Percentiles rank a stretch among this genome's conserved stretches.
Conservation (phyloP, 352 stramenopile species). For the Phytophthora syringae region DNA sequence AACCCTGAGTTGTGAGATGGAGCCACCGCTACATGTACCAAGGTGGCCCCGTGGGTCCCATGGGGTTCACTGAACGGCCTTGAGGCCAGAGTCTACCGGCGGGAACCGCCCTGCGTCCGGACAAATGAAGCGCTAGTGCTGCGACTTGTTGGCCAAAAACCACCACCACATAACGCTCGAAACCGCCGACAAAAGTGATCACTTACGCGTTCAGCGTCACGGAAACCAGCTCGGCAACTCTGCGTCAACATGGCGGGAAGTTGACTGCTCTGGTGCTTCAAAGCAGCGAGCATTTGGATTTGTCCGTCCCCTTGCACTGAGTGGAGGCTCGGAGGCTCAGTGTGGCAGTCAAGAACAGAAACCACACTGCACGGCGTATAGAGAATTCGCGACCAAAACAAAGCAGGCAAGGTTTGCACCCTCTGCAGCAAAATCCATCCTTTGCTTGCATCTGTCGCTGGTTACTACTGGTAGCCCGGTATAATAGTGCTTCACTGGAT, state of each 20-base stretch:
- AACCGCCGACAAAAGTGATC: neutral
- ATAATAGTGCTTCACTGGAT: no score
- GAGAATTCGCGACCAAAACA: no score
- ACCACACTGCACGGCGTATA: neutral
- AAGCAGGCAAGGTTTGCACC: neutral
- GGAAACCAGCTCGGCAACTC: no score
- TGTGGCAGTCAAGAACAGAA: conserved; percentile 10
- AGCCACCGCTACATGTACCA: no score
- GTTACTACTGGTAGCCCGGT: no score
- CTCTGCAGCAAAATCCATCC: neutral
- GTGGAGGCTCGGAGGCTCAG: no score
- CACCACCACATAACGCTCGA: no score
- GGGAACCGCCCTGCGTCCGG: conserved; percentile 13
- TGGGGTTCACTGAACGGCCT: conserved; percentile 21
- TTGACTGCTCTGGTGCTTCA: neutral
- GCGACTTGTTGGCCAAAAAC: conserved; percentile 1
- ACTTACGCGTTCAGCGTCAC: conserved; percentile 16
- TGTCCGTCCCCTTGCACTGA: conserved; percentile 12
- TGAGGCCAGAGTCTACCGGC: conserved; percentile 1
- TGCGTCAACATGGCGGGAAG: neutral
- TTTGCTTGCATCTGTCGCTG: neutral
- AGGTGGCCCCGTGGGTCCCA: neutral
- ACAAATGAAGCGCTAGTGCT: conserved; percentile 13
- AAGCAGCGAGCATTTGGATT: conserved; percentile 4
- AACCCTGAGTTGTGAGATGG: conserved; percentile 27